phyloP scores from a whole-genome alignment of 1,139 yeast genomes.

The Debaryomycetaceae sp. region DNA sequence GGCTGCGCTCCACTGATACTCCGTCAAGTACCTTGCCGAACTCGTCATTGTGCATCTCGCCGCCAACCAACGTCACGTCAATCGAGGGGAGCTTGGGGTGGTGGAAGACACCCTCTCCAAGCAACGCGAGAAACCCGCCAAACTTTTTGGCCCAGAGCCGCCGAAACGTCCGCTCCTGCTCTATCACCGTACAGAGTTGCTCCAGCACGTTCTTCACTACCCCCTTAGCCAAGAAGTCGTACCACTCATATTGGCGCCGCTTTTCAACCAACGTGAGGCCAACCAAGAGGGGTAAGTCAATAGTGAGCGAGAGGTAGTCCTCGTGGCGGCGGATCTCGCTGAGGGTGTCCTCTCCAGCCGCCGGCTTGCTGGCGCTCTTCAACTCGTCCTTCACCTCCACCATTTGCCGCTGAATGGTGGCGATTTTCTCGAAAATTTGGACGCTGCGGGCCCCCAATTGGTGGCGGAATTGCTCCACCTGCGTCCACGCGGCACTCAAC shows the following conservation, averaged over 20 bases:
- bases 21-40: conserved; percentile 20
- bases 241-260: conserved; percentile 68
- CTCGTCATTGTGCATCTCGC: conserved; percentile 15
- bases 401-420: conserved; percentile 36
- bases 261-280: conserved; percentile 74
- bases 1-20: conserved; percentile 34
- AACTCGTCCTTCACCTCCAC: conserved; percentile 32
- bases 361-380: conserved; percentile 10
- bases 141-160: conserved; percentile 63
- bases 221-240: conserved; percentile 46
- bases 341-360: conserved; percentile 14
- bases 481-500: conserved; percentile 14
- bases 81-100: conserved; percentile 27
- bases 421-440: conserved; percentile 28
- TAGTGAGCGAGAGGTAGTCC: conserved; percentile 48
- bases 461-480: conserved; percentile 22
- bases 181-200: conserved; percentile 52
- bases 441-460: conserved; percentile 22
- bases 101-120: conserved; percentile 18
- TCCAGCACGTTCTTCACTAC: conserved; percentile 52
- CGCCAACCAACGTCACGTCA: conserved; percentile 36
- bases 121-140: conserved; percentile 39
- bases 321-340: conserved; percentile 35
- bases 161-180: conserved; percentile 55
- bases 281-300: conserved; percentile 75